A percentile compares a stretch with the other conserved stretches of the same genome.
phyloP scores from a whole-genome alignment of 2,329 filamentous ascomycete genomes.

The Grosmannia huntii region DNA sequence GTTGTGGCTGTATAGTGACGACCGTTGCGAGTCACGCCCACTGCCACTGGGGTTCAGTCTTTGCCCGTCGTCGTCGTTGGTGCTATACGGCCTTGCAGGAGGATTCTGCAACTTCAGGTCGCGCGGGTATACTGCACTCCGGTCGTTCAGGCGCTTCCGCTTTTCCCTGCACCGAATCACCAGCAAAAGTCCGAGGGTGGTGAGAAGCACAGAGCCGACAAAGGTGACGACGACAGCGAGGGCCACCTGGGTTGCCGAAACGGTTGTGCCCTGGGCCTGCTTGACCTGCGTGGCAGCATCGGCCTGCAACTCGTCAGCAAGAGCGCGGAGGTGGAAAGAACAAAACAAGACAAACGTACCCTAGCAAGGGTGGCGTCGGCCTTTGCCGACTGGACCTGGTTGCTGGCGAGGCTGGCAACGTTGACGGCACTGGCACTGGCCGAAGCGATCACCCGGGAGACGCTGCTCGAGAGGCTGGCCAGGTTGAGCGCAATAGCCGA shows the following conservation, averaged over 20 bases:
- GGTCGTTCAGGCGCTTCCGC: constrained; percentile 5
- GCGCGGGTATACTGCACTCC: constrained; percentile 11
- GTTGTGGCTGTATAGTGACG: neutral
- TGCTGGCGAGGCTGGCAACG: constrained; percentile 14
- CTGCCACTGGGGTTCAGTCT: neutral
- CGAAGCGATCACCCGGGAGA: constrained; percentile 16
- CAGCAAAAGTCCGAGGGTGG: constrained; percentile 23
- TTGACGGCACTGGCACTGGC: constrained; percentile 15
- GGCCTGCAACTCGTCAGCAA: constrained; percentile 9
- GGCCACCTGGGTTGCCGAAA: constrained; percentile 28
- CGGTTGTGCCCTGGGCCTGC: constrained; percentile 23
- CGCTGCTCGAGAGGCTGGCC: constrained; percentile 17
- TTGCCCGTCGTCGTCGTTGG: neutral
- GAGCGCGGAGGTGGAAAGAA: neutral
- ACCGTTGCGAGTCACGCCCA: neutral
- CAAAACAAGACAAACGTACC: constrained; percentile 11
- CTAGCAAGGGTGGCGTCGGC: constrained; percentile 19
- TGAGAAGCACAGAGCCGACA: constrained; percentile 27
- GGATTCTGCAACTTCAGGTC: constrained; percentile 15
- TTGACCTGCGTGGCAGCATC: constrained; percentile 20
- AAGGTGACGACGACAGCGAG: constrained; percentile 29
- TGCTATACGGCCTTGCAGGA: neutral
- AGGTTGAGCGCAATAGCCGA: constrained; percentile 14
- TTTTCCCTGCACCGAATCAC: constrained; percentile 19
- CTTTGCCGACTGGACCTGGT: constrained; percentile 18